Percentiles rank a stretch among this genome's conserved stretches.
Evolutionary conservation across 176 grass and related monocot species (phyloP).

Genomic region (Rhynchospora breviuscula): DNA sequence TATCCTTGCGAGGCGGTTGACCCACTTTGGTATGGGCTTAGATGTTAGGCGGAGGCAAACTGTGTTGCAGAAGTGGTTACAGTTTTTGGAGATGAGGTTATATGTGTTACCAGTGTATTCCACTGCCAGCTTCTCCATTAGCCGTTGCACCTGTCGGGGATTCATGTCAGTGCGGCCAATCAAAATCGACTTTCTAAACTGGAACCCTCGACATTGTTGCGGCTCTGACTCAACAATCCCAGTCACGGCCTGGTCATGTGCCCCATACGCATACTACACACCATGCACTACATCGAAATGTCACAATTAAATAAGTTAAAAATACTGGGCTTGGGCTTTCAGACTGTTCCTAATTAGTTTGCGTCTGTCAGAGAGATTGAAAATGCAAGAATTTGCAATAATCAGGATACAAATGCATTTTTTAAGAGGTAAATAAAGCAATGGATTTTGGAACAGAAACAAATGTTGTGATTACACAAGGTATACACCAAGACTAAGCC

Average conservation of each 20-base stretch:
- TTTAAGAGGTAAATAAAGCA: neutral
- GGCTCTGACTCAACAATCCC: constrained; percentile 85
- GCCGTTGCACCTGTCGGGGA: constrained; percentile 37
- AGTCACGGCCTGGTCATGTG: constrained; percentile 52
- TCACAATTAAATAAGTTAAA: neutral
- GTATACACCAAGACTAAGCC: constrained; percentile 81
- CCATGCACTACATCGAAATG: constrained; percentile 47
- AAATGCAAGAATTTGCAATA: neutral
- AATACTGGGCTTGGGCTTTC: neutral
- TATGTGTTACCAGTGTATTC: constrained; percentile 67
- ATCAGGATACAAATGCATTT: neutral
- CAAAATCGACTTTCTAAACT: constrained; percentile 56
- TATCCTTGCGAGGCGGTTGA: constrained; percentile 88
- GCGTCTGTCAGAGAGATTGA: neutral
- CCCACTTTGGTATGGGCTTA: constrained; percentile 62
- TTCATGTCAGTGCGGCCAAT: constrained; percentile 53
- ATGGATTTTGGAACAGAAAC: neutral
- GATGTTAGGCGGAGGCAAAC: constrained; percentile 61
- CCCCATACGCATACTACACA: constrained; percentile 85
- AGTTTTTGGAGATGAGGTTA: constrained; percentile 82
- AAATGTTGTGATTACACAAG: constrained; percentile 20
- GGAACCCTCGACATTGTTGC: constrained; percentile 58
- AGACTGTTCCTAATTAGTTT: neutral
- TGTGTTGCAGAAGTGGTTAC: constrained; percentile 93
- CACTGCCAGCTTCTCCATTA: constrained; percentile 53